These are phyloP conservation scores for Sclerotinia trifoliorum DNA, from an alignment of 2,329 filamentous ascomycete genomes.

Conservation along the genomic window DNA sequence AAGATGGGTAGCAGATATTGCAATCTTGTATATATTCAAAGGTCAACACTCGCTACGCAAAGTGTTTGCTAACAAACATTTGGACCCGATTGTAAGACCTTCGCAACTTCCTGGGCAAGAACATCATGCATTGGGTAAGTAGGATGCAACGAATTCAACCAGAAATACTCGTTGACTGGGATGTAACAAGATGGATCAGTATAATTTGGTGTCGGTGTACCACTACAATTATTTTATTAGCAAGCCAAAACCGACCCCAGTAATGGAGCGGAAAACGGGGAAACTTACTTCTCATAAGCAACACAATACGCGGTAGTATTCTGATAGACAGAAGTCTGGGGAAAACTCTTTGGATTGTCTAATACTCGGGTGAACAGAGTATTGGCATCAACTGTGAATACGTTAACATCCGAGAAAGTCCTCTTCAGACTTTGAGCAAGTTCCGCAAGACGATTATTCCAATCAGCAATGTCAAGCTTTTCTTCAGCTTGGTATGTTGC, in stretches of 20 bases:
- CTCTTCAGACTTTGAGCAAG: slow-evolving; percentile 43
- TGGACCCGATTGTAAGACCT: slow-evolving; percentile 42
- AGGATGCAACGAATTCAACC: slow-evolving; percentile 63
- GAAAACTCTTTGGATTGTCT: slow-evolving; percentile 49
- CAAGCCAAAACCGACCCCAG: background rate
- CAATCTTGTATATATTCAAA: background rate
- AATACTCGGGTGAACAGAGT: slow-evolving; percentile 52
- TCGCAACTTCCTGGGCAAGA: slow-evolving; percentile 51
- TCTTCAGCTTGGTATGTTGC: slow-evolving; percentile 40
- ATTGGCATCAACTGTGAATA: slow-evolving; percentile 55
- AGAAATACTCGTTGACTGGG: slow-evolving; percentile 62
- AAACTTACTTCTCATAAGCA: slow-evolving; percentile 53
- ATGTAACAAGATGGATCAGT: slow-evolving; percentile 49
- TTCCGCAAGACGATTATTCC: slow-evolving; percentile 48
- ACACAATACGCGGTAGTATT: slow-evolving; percentile 57
- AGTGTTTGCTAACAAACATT: slow-evolving; percentile 41
- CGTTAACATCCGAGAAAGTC: slow-evolving; percentile 45
- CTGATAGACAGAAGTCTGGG: slow-evolving; percentile 51
- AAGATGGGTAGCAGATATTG: background rate
- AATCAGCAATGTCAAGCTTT: slow-evolving; percentile 49
- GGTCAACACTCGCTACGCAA: background rate
- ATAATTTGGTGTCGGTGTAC: slow-evolving; percentile 46
- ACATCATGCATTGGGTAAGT: slow-evolving; percentile 62
- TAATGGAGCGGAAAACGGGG: background rate
- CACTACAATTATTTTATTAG: slow-evolving; percentile 39